Base-by-base conservation (phyloP, 2,329 filamentous ascomycete genomes). In the Tolypocladium paradoxum region DNA sequence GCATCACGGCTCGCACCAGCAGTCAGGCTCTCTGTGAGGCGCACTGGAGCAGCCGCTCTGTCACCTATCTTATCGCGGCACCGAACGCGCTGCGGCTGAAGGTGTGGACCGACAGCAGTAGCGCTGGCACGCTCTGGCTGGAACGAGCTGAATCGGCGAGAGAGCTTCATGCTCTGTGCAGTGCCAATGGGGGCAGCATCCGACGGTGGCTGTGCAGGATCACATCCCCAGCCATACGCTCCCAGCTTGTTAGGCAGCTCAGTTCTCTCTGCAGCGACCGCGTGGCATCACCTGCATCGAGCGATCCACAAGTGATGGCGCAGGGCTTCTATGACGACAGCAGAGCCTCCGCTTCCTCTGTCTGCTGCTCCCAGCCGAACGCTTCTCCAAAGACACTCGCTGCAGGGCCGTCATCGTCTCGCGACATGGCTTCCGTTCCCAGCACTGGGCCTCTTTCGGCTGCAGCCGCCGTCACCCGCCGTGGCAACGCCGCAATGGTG, bases 231-330 rank as follows among this genome's bases (percentile, higher is more conserved):
- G 40, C 24, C 40, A 9, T 18, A 27, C 29, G 16, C 27, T 20
- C 22, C 48, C 48, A 38, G 24, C 7, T 16, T n/a, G 8, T 7
- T 14, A 29, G 36, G 18, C 29, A 35, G 46, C 46, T 14, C 46
- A 12, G 9, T 48, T 27, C 36, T n/a, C 24, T 29, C 22, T 27
- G 36, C 40, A 43, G 38, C 14, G 24, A 29, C 40, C 18, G 9
- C 43, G n/a, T 14, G 48, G 34, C 35, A 22, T 29, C 22, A 50
- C 35, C 48, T 40, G 48, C 48, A 50, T 33, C 36, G 35, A 40
- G 40, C 48, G 48, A 50, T 50, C 48, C 48, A 50, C 48, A 31
- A 33, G 16, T 20, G 48, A 40, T 40, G 35, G 48, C 48, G 48
- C 48, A 50, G 22, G 48, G 48, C 24, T 14, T 16, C 35, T 29